A percentile compares a stretch with the other conserved stretches of the same genome.
Evolutionary conservation across 768 basidiomycete genomes (phyloP).

Genomic region (Amanita exitialis): DNA sequence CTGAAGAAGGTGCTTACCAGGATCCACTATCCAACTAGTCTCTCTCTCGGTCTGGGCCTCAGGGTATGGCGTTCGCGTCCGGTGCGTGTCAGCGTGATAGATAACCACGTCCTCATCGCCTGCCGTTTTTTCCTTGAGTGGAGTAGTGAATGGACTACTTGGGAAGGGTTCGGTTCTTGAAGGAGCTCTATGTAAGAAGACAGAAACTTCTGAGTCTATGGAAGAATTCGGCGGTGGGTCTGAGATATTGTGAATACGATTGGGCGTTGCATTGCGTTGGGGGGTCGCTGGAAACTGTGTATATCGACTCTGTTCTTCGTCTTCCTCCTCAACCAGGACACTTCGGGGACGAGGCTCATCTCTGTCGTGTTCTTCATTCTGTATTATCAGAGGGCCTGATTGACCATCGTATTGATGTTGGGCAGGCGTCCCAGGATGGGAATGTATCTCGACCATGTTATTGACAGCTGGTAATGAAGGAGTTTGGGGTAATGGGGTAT

Average conservation of each 20-base stretch:
- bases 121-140: conserved; percentile 50
- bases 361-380: not conserved
- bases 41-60: conserved; percentile 36
- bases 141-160: conserved; percentile 64
- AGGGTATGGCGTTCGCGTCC: conserved; percentile 34
- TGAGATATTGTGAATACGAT: conserved; percentile 37
- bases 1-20: conserved; percentile 35
- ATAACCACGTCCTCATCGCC: conserved; percentile 62
- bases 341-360: conserved; percentile 40
- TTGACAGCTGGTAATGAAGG: conserved; percentile 36
- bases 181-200: conserved; percentile 37
- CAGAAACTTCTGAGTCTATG: conserved; percentile 39
- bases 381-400: not conserved
- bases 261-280: conserved; percentile 23
- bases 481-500: conserved; percentile 49
- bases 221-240: conserved; percentile 42
- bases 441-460: conserved; percentile 26
- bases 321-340: conserved; percentile 41
- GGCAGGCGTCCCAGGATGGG: conserved; percentile 29
- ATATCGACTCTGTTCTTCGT: conserved; percentile 18
- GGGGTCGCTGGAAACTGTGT: conserved; percentile 33
- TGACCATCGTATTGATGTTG: not conserved
- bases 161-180: conserved; percentile 53
- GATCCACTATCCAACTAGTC: conserved; percentile 72
- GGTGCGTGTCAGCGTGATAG: conserved; percentile 46